Evolutionary conservation across 805 yeast species (phyloP), one percentile per base, ranked within the genome.

Genomic region (Ogataea methanolica): DNA sequence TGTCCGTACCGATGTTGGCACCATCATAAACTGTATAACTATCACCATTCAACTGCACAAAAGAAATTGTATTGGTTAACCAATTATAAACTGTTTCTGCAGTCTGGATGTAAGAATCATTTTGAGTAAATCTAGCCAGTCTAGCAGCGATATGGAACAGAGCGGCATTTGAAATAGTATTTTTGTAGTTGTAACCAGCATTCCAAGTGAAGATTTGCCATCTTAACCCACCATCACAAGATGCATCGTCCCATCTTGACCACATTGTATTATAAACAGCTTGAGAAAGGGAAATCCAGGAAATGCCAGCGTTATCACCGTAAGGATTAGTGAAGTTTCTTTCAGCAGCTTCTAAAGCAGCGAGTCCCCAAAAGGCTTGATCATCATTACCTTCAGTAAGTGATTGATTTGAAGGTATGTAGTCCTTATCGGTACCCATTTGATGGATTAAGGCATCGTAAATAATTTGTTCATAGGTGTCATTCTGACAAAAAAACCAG

Each of bases 151-250:
- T 68, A 54, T 84, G 82, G 75, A 89, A 88, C 45, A 89, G 67
- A 55, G 87, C 80, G 3, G 95, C 95, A 64, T 88, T 88, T n/a
- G 94, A 78, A 54, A 88, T 86, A n/a, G 91, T 70, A 69, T 89
- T 89, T 65, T 88, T 88, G 68, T 88, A 88, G 64, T 85, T 82
- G 65, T 88, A 88, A 51, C 96, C 96, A 7, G 87, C 73, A 65
- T 89, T 89, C 89, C 90, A 88, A 45, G 84, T 76, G 69, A 85
- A 89, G 55, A 88, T 89, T 71, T 88, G 96, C 96, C 96, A 88
- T 68, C 96, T 78, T 48, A 88, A 72, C 2, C 96, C 96, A 44
- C 96, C 96, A 39, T 67, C 73, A 63, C 88, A 82, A 57, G 69
- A 51, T 3, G 54, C 67, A 15, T 68, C 52, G 58, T 88, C 96